These are phyloP conservation scores for Ophiostoma ulmi DNA, from an alignment of 2,329 filamentous ascomycete genomes.

Conservation along the genomic window DNA sequence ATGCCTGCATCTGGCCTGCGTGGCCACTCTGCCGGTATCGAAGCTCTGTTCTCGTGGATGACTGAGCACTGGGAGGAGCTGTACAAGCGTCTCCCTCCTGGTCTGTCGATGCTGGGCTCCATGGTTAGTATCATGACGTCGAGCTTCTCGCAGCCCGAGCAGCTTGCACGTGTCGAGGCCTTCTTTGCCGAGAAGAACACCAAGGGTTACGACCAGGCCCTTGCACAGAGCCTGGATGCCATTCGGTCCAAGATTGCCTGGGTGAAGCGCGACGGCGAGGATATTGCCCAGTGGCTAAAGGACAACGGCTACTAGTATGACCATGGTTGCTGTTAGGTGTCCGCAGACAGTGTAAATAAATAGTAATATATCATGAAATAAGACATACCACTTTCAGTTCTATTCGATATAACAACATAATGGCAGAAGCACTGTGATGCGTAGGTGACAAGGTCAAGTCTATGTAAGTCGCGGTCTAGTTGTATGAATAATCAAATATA, in stretches of 20 bases:
- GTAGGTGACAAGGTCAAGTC: too few relatives aligned
- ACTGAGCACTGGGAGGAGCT: constrained; percentile 84
- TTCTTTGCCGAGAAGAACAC: constrained; percentile 83
- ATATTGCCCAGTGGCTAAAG: constrained; percentile 51
- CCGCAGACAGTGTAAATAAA: background rate
- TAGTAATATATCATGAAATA: background rate
- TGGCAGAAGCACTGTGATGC: background rate
- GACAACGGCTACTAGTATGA: constrained; percentile 33
- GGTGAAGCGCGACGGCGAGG: constrained; percentile 68
- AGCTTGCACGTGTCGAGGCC: constrained; percentile 67
- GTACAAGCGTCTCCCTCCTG: constrained; percentile 75
- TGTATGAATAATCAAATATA: too few relatives aligned
- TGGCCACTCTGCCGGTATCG: constrained; percentile 69
- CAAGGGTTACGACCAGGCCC: constrained; percentile 75
- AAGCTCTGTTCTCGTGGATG: constrained; percentile 77
- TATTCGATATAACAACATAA: background rate
- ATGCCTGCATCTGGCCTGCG: constrained; percentile 77
- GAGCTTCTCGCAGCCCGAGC: constrained; percentile 71
- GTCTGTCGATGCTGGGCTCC: constrained; percentile 75
- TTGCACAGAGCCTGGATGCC: constrained; percentile 84
- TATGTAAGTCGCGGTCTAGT: too few relatives aligned
- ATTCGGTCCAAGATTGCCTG: constrained; percentile 80
- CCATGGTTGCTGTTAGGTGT: background rate
- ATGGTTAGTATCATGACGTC: constrained; percentile 79
- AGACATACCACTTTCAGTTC: background rate